Evolutionary conservation across 1,139 yeast genomes (phyloP).

Genomic region (Sugiyamaella neomexicana): DNA sequence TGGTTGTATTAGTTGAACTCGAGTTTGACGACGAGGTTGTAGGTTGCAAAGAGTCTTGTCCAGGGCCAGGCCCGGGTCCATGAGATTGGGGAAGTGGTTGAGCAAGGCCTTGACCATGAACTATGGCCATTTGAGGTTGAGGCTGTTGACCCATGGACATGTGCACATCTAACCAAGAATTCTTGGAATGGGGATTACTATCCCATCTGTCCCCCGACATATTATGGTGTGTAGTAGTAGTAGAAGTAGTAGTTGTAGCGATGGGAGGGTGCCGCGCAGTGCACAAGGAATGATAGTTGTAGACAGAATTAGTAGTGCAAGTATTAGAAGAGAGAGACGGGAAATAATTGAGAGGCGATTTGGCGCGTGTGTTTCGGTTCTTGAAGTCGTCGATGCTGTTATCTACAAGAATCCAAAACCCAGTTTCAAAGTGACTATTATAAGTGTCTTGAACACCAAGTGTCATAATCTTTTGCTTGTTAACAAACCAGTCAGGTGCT

Average conservation of each 20-base stretch:
- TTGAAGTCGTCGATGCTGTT: neutral
- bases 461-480: too few relatives aligned
- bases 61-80: neutral
- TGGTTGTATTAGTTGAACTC: neutral
- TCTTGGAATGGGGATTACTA: neutral
- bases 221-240: too few relatives aligned
- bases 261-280: neutral
- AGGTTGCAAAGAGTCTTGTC: neutral
- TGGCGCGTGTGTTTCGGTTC: neutral
- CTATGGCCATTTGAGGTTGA: neutral
- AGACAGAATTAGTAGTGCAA: too few relatives aligned
- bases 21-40: too few relatives aligned
- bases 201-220: slow-evolving; percentile 12
- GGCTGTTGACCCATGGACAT: slow-evolving; percentile 5
- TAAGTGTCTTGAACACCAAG: neutral
- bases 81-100: neutral
- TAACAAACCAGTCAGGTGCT: too few relatives aligned
- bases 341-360: neutral
- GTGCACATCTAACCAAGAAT: slow-evolving; percentile 5
- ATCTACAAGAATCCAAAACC: neutral
- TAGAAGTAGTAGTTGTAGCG: neutral
- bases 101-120: neutral
- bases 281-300: too few relatives aligned
- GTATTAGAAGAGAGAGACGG: too few relatives aligned
- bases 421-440: too few relatives aligned